These are phyloP conservation scores for Xylariales sp. DNA, from an alignment of 2,329 filamentous ascomycete species.

Conservation along the genomic window DNA sequence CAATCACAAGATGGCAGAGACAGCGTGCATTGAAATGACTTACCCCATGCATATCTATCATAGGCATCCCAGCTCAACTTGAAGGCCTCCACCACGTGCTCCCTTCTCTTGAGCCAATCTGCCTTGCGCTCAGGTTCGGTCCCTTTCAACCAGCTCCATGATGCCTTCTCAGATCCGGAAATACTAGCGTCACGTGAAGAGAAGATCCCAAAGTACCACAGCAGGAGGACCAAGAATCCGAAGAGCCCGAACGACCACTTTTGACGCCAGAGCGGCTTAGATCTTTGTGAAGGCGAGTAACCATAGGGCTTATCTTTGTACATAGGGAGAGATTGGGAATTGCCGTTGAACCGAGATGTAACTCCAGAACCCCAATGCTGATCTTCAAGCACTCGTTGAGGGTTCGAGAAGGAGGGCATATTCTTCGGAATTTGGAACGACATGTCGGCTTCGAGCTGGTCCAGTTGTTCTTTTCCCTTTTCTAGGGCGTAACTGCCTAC, in stretches of 20 bases:
- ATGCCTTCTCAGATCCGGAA: constrained; percentile 24
- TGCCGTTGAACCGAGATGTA: constrained; percentile 32
- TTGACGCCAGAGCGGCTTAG: constrained; percentile 56
- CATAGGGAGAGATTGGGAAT: constrained; percentile 68
- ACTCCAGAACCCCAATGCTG: constrained; percentile 51
- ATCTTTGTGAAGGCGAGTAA: constrained; percentile 56
- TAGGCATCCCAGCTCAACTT: constrained; percentile 90
- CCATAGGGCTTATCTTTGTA: constrained; percentile 98
- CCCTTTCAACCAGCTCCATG: constrained; percentile 54
- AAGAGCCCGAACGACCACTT: constrained; percentile 56
- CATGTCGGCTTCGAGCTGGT: no score
- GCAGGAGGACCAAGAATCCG: constrained; percentile 46
- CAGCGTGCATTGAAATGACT: constrained; percentile 25
- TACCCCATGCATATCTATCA: constrained; percentile 90
- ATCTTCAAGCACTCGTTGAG: constrained; percentile 63
- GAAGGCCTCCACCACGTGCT: constrained; percentile 85
- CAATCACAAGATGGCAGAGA: no score
- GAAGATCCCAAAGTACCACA: constrained; percentile 70
- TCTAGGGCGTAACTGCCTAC: constrained; percentile 44
- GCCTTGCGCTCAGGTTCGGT: constrained; percentile 36
- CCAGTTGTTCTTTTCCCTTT: constrained; percentile 33
- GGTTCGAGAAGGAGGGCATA: constrained; percentile 63
- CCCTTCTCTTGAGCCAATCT: constrained; percentile 74
- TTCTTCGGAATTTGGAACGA: constrained; percentile 65
- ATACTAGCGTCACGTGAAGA: constrained; percentile 27